Percentiles rank a stretch among this genome's conserved stretches.
These are phyloP conservation scores for Adansonia madagascariensis DNA, from an alignment of 441 rosid genomes.

Conservation along the genomic window DNA sequence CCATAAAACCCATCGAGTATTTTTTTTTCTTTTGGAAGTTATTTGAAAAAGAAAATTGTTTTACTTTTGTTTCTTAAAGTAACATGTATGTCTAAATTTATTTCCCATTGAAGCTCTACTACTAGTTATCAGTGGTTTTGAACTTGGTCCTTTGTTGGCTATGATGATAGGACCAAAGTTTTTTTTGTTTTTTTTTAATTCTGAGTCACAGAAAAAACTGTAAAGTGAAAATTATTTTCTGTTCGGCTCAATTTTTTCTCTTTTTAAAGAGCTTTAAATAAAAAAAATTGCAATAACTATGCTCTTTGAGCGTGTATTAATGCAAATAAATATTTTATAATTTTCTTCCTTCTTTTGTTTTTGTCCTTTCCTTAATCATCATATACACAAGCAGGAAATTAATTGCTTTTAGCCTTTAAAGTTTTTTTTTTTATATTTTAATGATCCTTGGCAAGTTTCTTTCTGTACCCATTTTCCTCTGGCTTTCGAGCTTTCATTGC, in stretches of 20 bases:
- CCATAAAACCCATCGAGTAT: neutral
- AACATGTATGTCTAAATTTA: neutral
- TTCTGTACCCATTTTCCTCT: neutral
- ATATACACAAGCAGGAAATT: constrained; percentile 1
- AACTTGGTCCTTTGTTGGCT: neutral
- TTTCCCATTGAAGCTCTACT: neutral
- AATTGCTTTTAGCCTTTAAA: constrained; percentile 4
- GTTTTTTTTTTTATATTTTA: neutral
- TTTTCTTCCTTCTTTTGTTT: neutral
- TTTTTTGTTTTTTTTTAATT: neutral
- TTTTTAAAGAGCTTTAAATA: neutral
- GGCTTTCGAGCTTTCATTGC: constrained; percentile 19
- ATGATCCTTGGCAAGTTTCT: constrained; percentile 3
- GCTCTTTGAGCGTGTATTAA: neutral
- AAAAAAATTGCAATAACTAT: neutral
- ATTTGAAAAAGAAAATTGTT: neutral
- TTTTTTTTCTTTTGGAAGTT: neutral
- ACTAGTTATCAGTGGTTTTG: neutral
- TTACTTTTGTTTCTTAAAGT: neutral
- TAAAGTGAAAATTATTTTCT: too few relatives aligned
- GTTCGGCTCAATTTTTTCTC: too few relatives aligned
- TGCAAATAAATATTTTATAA: neutral
- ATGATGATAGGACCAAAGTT: constrained; percentile 27
- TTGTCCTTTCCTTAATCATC: neutral
- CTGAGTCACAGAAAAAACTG: constrained; percentile 20